A percentile compares a stretch with the other conserved stretches of the same genome.
phyloP scores from a whole-genome alignment of 129 eudicot genomes.

The Oenanthe sinensis region DNA sequence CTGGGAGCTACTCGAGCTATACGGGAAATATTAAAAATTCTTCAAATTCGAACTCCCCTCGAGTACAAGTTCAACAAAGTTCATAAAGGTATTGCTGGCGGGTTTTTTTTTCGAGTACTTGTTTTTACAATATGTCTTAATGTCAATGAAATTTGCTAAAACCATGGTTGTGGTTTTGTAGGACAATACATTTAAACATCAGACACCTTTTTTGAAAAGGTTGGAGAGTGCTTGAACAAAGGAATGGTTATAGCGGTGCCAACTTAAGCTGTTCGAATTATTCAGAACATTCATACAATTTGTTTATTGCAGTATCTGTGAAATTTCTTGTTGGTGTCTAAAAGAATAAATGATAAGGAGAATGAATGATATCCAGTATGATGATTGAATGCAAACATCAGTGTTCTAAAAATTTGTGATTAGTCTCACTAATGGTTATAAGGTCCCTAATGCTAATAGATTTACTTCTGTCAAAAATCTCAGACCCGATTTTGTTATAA shows the following conservation, averaged over 20 bases:
- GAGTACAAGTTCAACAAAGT: constrained; percentile 22
- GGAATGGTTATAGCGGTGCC: constrained; percentile 14
- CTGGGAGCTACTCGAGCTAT: constrained; percentile 72
- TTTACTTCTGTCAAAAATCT: no score
- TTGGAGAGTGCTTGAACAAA: constrained; percentile 43
- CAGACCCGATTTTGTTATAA: no score
- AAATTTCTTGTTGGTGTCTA: background rate
- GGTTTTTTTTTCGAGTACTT: background rate
- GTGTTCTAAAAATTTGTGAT: no score
- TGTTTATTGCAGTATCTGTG: background rate
- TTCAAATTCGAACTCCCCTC: constrained; percentile 23
- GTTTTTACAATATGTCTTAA: background rate
- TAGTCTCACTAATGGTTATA: no score
- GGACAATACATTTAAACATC: constrained; percentile 35
- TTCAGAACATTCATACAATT: no score
- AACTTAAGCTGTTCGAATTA: no score
- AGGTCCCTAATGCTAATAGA: no score
- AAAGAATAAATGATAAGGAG: no score
- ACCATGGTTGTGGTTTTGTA: constrained; percentile 13
- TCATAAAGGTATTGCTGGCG: constrained; percentile 15
- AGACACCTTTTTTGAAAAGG: constrained; percentile 41
- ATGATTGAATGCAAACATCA: no score
- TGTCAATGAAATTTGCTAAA: background rate
- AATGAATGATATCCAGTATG: no score
- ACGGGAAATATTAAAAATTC: constrained; percentile 34